Conservation (phyloP, 257 asterid species). For the Linaria vulgaris region DNA sequence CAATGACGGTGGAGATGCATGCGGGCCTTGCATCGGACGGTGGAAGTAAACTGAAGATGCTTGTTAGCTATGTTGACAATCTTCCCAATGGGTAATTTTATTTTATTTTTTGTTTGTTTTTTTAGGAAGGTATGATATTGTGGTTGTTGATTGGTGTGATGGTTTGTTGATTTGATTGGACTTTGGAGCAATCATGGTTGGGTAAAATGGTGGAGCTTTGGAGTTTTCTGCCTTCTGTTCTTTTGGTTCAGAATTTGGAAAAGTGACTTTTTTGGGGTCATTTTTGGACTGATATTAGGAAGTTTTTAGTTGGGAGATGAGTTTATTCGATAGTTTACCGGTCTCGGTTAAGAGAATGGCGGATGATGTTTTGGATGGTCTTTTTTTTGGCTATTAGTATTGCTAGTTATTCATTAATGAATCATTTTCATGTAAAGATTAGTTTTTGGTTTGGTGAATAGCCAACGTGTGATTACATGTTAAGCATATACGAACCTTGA, state of each 20-base stretch:
- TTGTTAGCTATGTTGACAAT: slow-evolving; percentile 74
- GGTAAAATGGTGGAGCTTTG: background rate
- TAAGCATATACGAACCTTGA: background rate
- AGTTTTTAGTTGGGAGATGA: background rate
- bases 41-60: slow-evolving; percentile 89
- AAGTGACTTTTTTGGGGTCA: background rate
- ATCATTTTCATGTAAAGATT: background rate
- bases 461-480: background rate
- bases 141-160: background rate
- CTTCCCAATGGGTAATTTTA: slow-evolving; percentile 97
- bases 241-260: slow-evolving; percentile 10
- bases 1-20: slow-evolving; percentile 88
- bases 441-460: background rate
- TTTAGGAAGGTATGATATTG: background rate
- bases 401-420: background rate
- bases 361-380: slow-evolving; percentile 1
- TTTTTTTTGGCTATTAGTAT: slow-evolving; percentile 1
- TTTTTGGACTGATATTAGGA: background rate
- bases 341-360: background rate
- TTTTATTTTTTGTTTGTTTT: slow-evolving; percentile 1
- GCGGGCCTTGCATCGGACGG: slow-evolving; percentile 93
- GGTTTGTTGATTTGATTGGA: background rate
- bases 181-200: background rate
- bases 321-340: slow-evolving; percentile 7
- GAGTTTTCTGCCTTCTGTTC: background rate